phyloP scores from a whole-genome alignment of 768 basidiomycete species.

The Kwoniella sp. region DNA sequence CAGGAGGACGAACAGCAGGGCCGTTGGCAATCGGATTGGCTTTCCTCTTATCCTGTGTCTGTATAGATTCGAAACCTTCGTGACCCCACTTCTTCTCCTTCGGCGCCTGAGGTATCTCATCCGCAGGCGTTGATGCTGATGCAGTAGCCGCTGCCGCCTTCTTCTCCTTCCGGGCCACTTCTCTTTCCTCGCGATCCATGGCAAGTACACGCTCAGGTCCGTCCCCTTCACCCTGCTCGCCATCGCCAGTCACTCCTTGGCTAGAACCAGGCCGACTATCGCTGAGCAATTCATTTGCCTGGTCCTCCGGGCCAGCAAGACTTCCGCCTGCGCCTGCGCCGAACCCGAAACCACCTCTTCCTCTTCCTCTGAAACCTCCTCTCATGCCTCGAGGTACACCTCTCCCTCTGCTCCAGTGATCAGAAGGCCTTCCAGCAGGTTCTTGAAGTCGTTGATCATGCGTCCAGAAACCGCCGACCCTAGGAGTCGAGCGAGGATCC shows the following conservation, averaged over 20 bases:
- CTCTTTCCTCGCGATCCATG: slow-evolving; percentile 19
- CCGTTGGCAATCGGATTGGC: background rate
- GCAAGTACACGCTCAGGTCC: slow-evolving; percentile 35
- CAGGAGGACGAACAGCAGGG: background rate
- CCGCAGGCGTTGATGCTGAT: background rate
- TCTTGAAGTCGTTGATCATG: slow-evolving; percentile 72
- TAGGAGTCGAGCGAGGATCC: slow-evolving; percentile 87
- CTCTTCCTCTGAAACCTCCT: slow-evolving; percentile 39
- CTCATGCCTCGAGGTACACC: slow-evolving; percentile 59
- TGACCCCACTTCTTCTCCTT: slow-evolving; percentile 44
- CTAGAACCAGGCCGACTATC: background rate
- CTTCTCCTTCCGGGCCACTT: background rate
- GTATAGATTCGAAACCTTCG: slow-evolving; percentile 42
- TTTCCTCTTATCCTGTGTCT: slow-evolving; percentile 9
- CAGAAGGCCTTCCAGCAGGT: slow-evolving; percentile 29
- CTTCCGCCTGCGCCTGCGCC: slow-evolving; percentile 17
- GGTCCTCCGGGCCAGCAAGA: slow-evolving; percentile 6
- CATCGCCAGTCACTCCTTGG: background rate
- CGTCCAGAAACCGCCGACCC: slow-evolving; percentile 90
- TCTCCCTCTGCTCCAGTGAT: slow-evolving; percentile 65
- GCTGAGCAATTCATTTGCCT: background rate
- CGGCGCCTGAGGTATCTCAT: background rate
- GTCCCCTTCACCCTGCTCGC: slow-evolving; percentile 21
- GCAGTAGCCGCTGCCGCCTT: background rate
- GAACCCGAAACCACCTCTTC: slow-evolving; percentile 4